These are phyloP conservation scores for Sporobolomyces pararoseus DNA, from an alignment of 768 basidiomycete genomes.

Conservation along the genomic window DNA sequence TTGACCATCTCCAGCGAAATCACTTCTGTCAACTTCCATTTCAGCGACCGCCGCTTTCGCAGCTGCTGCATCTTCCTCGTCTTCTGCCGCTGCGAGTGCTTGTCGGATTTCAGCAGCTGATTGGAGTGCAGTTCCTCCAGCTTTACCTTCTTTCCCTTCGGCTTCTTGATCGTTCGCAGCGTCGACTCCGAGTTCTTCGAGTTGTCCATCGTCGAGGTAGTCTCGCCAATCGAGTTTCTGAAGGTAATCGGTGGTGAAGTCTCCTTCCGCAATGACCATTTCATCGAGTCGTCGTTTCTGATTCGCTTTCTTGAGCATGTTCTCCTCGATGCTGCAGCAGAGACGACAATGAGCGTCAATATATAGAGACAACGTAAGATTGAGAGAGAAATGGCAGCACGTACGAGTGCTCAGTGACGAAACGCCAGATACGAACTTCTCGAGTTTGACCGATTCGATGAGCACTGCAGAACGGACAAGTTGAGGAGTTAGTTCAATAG, in stretches of 20 bases:
- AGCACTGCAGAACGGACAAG: constrained; percentile 5
- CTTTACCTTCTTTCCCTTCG: constrained; percentile 23
- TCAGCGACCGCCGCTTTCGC: constrained; percentile 77
- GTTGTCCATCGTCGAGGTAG: constrained; percentile 61
- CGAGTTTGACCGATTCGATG: constrained; percentile 58
- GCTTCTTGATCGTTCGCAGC: constrained; percentile 14
- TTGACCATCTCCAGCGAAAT: constrained; percentile 39
- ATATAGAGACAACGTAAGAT: too few relatives aligned
- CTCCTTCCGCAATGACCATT: constrained; percentile 86
- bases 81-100: constrained; percentile 80
- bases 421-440: constrained; percentile 92
- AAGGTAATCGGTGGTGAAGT: constrained; percentile 60
- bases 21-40: constrained; percentile 66
- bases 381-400: neutral
- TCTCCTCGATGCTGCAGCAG: constrained; percentile 95
- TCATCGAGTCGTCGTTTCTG: constrained; percentile 89
- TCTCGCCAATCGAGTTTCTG: constrained; percentile 70
- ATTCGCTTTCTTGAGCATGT: constrained; percentile 93
- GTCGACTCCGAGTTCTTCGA: constrained; percentile 55
- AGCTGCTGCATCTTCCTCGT: constrained; percentile 78
- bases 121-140: constrained; percentile 40
- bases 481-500: neutral
- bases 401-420: constrained; percentile 56
- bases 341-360: constrained; percentile 48
- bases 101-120: constrained; percentile 53